Base-by-base conservation (phyloP, 2,329 filamentous ascomycete species). In the Parasarocladium wereldwijsianum region DNA sequence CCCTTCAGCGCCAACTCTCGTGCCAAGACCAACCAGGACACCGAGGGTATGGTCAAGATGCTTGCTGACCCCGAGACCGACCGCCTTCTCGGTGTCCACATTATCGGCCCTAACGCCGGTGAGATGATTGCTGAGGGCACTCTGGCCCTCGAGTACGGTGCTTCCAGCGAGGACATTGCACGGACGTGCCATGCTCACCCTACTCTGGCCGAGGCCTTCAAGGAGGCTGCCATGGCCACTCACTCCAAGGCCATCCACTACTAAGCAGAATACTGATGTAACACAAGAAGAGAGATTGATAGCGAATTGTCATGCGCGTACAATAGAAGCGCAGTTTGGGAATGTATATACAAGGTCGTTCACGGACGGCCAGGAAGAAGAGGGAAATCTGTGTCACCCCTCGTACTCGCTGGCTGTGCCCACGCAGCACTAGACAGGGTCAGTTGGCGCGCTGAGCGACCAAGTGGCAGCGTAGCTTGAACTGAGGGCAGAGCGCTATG, bases 81-180 rank as follows among this genome's bases (percentile, higher is more conserved):
- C 60, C 75, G 90, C 43, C 79, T 98, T 43, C 67, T 98, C 38
- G 90, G 90, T 42, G 78, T 93, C 40, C 90, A 98, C 68, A 96
- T 98, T 57, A 78, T 98, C 45, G 90, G 90, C 36, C 70, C 90
- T 45, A 90, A 90, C 54, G 90, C 90, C 24, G 90, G 90, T 49
- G 90, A 98, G 69, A 96, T 98, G 90, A 94, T 98, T 62, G 90
- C 90, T 3, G 90, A 98, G 64, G 90, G 80, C 40, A 90, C 86
- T 9, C 66, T 98, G 48, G 90, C 90, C 34, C 66, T 98, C 29
- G 90, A 98, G 64, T 98, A 98, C 50, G 90, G 90, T 40, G 90
- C 90, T 17, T 90, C 81, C 40, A 86, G 76, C 46, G 90, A 98
- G 64, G 90, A 94, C 57, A 83, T 93, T 51, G 85, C 79, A 37